Base-by-base conservation (phyloP, 495 filamentous ascomycete genomes). In the Aeminium ludgeri region DNA sequence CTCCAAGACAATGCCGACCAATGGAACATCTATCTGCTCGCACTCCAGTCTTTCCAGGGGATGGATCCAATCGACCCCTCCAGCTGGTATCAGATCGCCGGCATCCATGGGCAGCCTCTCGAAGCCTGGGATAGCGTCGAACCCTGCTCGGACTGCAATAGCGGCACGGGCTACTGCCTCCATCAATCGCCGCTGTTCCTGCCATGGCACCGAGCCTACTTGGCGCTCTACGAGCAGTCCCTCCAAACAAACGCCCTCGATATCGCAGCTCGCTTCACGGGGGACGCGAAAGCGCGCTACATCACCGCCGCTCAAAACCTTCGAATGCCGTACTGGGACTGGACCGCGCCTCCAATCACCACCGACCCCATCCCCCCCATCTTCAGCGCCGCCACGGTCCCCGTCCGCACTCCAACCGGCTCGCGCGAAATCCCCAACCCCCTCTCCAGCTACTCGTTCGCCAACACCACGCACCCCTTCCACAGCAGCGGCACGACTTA, bases 121-220 rank as follows among this genome's bases (percentile, higher is more conserved):
- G 50, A 62, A 19, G 57, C 65, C 12, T 80, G 66, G 65, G 66
- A 66, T 39, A 63, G 62, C 28, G 75, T 76, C 16, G 35, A 58
- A 12, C 4, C 12, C 5, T 33, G 31, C 16, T 17, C 31, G 11
- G 31, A 17, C 5, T 33, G 31, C 16, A n/a, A n/a, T 5, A 4
- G n/a, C n/a, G 56, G 67, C 27, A 58, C 55, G 19, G 78, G 76
- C 6, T 82, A 80, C 48, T 82, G 78, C 46, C 62, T 65, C 16
- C 78, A 82, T 55, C 58, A 59, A 12, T 78, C 72, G 10, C 66
- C 72, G 30, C 60, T 82, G 23, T 81, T 81, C 48, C 68, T 66
- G 30, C 68, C 74, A 17, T 82, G 78, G 78, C 76, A 82, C 59
- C 62, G 78, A 33, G 69, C 75, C 12, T 82, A 80, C 55, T 62